phyloP scores from a whole-genome alignment of 176 grass and related monocot species.

The Bonia amplexicaulis region DNA sequence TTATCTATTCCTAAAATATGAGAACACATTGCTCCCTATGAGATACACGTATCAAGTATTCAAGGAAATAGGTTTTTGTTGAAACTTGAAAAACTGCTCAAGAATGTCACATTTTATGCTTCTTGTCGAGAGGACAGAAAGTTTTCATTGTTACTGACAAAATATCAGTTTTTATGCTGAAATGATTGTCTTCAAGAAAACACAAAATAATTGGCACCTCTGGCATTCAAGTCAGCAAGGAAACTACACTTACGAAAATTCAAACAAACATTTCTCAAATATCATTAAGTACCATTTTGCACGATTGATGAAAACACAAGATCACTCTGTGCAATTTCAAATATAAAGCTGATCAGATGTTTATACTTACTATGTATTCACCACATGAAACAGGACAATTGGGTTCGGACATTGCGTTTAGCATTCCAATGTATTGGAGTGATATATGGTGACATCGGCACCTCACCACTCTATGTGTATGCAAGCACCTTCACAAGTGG shows the following conservation, averaged over 20 bases:
- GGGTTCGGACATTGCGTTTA: conserved; percentile 29
- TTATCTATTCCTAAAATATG: not conserved
- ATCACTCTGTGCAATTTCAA: not conserved
- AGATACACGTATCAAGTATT: too few relatives aligned
- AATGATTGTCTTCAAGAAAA: not conserved
- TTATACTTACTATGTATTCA: not conserved
- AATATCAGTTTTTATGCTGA: not conserved
- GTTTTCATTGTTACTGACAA: not conserved
- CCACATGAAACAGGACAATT: conserved; percentile 14
- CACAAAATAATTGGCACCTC: not conserved
- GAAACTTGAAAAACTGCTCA: not conserved
- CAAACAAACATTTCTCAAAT: not conserved
- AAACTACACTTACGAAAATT: not conserved
- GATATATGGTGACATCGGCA: conserved; percentile 60
- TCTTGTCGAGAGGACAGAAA: not conserved
- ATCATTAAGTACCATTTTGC: not conserved
- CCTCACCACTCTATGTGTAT: conserved; percentile 59
- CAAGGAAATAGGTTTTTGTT: not conserved
- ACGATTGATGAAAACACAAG: not conserved
- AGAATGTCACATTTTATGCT: not conserved
- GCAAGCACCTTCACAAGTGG: conserved; percentile 45
- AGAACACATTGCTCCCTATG: not conserved
- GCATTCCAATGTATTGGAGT: conserved; percentile 62
- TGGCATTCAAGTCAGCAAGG: not conserved
- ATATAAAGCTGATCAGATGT: not conserved